Evolutionary conservation across 257 asterid species (phyloP).

Genomic region (Solanum rostratum): DNA sequence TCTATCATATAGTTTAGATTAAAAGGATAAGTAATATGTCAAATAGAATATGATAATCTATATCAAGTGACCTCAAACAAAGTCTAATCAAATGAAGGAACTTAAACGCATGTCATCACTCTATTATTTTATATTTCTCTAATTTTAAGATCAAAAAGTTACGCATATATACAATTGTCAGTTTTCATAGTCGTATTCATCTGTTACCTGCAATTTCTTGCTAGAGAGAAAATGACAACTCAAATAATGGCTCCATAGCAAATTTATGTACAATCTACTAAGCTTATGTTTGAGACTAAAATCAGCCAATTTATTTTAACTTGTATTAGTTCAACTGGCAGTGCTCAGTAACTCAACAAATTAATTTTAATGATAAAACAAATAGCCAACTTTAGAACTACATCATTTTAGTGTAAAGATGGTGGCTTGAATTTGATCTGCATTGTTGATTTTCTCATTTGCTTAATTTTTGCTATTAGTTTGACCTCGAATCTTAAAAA

Average conservation of each 20-base stretch:
- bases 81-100: background rate
- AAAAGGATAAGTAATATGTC: background rate
- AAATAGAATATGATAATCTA: background rate
- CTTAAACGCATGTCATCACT: background rate
- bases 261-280: background rate
- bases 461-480: background rate
- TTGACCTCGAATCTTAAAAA: background rate
- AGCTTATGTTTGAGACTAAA: background rate
- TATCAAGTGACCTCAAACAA: background rate
- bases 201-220: background rate
- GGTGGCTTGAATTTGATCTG: background rate
- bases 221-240: background rate
- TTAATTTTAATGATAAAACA: background rate
- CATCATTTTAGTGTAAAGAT: background rate
- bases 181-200: background rate
- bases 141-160: background rate
- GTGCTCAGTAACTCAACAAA: background rate
- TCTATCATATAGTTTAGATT: background rate
- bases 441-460: background rate
- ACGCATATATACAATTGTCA: background rate
- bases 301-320: background rate
- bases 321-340: background rate
- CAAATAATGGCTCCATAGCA: background rate
- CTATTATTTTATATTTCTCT: background rate
- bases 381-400: background rate